These are phyloP conservation scores for Capniomyces stellatus DNA, from an alignment of 371 early-diverging fungal genomes.

Conservation along the genomic window DNA sequence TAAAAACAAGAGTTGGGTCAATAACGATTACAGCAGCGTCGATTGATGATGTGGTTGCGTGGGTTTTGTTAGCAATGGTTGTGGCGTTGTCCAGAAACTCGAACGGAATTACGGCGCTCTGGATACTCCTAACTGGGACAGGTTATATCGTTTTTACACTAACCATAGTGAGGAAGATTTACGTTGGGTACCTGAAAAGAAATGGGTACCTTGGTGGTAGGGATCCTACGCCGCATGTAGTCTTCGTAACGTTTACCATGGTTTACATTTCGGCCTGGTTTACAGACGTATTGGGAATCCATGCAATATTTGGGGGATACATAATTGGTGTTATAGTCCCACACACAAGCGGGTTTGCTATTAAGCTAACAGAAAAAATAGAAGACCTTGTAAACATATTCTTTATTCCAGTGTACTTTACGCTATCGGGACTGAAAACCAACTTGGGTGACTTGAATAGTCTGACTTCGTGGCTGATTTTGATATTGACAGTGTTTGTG, in stretches of 20 bases:
- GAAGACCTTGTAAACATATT: slow-evolving; percentile 78
- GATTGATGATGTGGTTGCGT: slow-evolving; percentile 72
- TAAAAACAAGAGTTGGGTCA: slow-evolving; percentile 63
- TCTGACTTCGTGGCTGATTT: slow-evolving; percentile 55
- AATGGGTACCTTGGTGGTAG: slow-evolving; percentile 16
- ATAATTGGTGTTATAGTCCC: slow-evolving; percentile 72
- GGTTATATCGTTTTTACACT: slow-evolving; percentile 43
- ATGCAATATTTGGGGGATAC: slow-evolving; percentile 86
- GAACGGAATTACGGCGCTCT: slow-evolving; percentile 42
- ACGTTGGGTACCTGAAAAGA: slow-evolving; percentile 12
- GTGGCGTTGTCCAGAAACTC: slow-evolving; percentile 52
- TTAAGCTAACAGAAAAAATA: slow-evolving; percentile 72
- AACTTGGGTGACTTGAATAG: slow-evolving; percentile 53
- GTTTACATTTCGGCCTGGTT: slow-evolving; percentile 54
- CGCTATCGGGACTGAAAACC: slow-evolving; percentile 79
- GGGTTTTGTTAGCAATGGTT: slow-evolving; percentile 64
- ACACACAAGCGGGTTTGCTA: slow-evolving; percentile 70
- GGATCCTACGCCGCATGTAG: slow-evolving; percentile 32
- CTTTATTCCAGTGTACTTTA: slow-evolving; percentile 81
- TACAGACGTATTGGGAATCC: slow-evolving; percentile 72
- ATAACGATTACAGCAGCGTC: slow-evolving; percentile 72
- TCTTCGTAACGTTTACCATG: slow-evolving; percentile 41
- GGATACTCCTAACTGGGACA: slow-evolving; percentile 40
- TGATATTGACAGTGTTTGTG: slow-evolving; percentile 48
- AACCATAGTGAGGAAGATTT: slow-evolving; percentile 34